These are phyloP conservation scores for Cladophialophora immunda DNA, from an alignment of 2,329 filamentous ascomycete species.

Conservation along the genomic window DNA sequence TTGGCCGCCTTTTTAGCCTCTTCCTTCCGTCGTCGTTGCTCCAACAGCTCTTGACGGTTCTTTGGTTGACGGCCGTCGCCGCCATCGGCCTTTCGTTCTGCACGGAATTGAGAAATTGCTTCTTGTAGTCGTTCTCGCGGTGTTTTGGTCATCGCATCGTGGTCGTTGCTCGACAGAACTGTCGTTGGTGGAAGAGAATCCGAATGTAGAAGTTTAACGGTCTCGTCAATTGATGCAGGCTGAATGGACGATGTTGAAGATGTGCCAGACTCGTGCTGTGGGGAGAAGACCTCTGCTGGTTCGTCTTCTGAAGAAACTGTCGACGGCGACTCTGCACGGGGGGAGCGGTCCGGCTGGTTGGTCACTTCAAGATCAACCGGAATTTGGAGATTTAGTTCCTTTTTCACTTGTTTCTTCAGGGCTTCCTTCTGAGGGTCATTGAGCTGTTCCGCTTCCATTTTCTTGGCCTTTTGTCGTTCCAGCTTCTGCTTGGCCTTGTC, in stretches of 20 bases:
- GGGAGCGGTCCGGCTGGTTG: background rate
- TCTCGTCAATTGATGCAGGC: conserved; percentile 45
- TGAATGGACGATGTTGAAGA: conserved; percentile 76
- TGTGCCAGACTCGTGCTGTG: conserved; percentile 55
- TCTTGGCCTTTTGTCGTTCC: conserved; percentile 51
- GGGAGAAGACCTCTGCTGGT: conserved; percentile 45
- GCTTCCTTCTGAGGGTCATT: background rate
- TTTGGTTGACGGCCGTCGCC: conserved; percentile 81
- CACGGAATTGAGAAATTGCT: conserved; percentile 84
- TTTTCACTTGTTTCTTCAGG: conserved; percentile 6
- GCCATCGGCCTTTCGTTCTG: conserved; percentile 85
- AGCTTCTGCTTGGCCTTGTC: conserved; percentile 43
- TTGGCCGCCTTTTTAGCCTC: conserved; percentile 87
- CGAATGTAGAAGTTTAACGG: conserved; percentile 16
- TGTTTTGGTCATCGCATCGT: conserved; percentile 24
- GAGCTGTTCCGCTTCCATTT: conserved; percentile 44
- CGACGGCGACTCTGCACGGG: conserved; percentile 40
- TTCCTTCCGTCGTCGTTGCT: conserved; percentile 86
- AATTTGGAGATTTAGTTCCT: conserved; percentile 27
- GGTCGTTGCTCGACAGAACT: conserved; percentile 16
- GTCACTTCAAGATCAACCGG: conserved; percentile 23
- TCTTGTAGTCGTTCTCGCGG: conserved; percentile 73
- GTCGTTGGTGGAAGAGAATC: conserved; percentile 36
- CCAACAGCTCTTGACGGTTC: conserved; percentile 90
- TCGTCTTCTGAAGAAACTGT: conserved; percentile 55